Base-by-base conservation (phyloP, 306 rosid genomes). In the Trifolium repens region DNA sequence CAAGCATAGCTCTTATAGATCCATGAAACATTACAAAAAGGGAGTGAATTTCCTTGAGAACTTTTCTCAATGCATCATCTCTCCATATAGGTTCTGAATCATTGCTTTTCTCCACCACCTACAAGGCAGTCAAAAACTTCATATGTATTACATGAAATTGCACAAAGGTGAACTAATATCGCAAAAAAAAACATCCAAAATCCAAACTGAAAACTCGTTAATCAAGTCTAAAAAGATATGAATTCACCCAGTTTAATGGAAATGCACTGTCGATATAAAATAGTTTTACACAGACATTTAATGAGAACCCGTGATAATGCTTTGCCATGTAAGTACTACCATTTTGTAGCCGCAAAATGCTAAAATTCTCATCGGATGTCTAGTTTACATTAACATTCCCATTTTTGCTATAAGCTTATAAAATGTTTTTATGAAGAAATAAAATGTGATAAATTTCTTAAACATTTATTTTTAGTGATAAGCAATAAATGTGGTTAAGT, bases 21-120 rank as follows among this genome's bases (percentile, higher is more conserved):
- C 99, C 99, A 72, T 92, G 91, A 87, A 96, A 96, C 98, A 90
- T 89, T 3, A 83, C 79, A 74, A 92, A 96, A 67, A 96, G 97
- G 15, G 87, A 92, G 81, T 92, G 98, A 54, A 90, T 83, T 84
- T 96, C 98, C 82, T 89, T 85, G 40, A 92, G 98, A 81, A 96
- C 89, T 76, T 85, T 96, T 76, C 88, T 87, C 35, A 92, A 80
- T 12, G 98, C 96, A 73, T 90, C 92, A 55, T 73, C 87, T 78
- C 96, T 83, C 97, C 97, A 96, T 78, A 83, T 77, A 72, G 98
- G 90, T 83, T 90, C 90, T 5, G 79, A 78, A 78, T 92, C 98
- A 83, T 89, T 93, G 79, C 71, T 84, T 84, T 92, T 96, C 86
- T 89, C 98, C 82, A 96, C 93, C 61, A 96, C 89, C 97, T 94